These are phyloP conservation scores for Chytriomyces sp. DNA, from an alignment of 192 early-diverging fungal species.

Conservation along the genomic window DNA sequence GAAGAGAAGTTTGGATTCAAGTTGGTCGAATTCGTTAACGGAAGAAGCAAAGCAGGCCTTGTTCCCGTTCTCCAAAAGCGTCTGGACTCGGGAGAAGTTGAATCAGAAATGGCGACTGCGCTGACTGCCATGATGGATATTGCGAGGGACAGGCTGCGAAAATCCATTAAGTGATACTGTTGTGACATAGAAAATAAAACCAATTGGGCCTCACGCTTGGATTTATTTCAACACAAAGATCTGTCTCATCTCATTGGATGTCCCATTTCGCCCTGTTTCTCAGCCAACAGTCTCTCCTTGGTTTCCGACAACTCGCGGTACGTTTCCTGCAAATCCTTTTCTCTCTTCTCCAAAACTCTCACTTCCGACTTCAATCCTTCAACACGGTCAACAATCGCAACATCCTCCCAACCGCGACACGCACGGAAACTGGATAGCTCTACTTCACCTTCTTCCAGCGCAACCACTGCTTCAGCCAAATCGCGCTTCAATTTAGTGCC, in stretches of 20 bases:
- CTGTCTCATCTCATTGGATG: too few species aligned
- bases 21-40: slow-evolving; percentile 60
- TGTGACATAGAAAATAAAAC: too few species aligned
- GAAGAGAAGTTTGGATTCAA: slow-evolving; percentile 58
- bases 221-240: too few species aligned
- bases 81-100: not conserved
- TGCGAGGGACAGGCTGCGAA: not conserved
- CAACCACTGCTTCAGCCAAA: slow-evolving; percentile 27
- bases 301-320: slow-evolving; percentile 66
- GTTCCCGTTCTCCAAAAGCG: slow-evolving; percentile 20
- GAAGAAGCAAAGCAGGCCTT: slow-evolving; percentile 23
- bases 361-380: slow-evolving; percentile 63
- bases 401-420: slow-evolving; percentile 41
- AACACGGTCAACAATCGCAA: slow-evolving; percentile 52
- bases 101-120: slow-evolving; percentile 19
- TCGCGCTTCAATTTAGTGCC: slow-evolving; percentile 68
- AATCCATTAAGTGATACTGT: not conserved
- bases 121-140: slow-evolving; percentile 39
- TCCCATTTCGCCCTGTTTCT: not conserved
- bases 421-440: slow-evolving; percentile 37
- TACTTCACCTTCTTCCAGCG: slow-evolving; percentile 31
- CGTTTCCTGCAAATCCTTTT: slow-evolving; percentile 66
- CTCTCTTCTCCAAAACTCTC: slow-evolving; percentile 53
- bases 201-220: too few species aligned
- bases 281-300: slow-evolving; percentile 44